Evolutionary conservation across 257 asterid genomes (phyloP).

Genomic region (Agastache rugosa): DNA sequence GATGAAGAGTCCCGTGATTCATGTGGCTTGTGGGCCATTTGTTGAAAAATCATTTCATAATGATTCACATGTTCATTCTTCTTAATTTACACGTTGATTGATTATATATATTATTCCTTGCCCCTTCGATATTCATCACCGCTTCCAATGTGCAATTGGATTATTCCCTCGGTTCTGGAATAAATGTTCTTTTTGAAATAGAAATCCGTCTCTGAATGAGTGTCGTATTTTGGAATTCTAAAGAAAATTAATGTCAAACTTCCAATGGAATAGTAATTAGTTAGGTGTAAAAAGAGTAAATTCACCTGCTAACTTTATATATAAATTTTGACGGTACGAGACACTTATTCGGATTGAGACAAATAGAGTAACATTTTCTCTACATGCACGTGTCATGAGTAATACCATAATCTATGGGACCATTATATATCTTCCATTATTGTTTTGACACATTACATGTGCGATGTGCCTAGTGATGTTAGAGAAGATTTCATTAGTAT

Average conservation of each 20-base stretch:
- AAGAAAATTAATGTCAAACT: too few species aligned
- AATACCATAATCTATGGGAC: not conserved
- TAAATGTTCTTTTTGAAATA: too few species aligned
- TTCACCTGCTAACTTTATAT: too few species aligned
- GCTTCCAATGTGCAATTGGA: not conserved
- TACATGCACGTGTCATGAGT: not conserved
- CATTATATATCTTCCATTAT: not conserved
- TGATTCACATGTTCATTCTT: not conserved
- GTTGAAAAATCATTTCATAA: not conserved
- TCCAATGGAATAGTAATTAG: too few species aligned
- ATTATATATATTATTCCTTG: not conserved
- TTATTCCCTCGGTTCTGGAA: too few species aligned
- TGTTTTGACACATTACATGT: constrained; percentile 1
- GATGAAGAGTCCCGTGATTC: constrained; percentile 10
- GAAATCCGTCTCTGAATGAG: too few species aligned
- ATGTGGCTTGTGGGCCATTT: not conserved
- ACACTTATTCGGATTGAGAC: too few species aligned
- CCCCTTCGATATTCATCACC: not conserved
- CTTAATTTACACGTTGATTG: not conserved
- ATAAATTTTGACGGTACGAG: too few species aligned
- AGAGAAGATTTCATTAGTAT: not conserved
- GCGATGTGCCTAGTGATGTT: not conserved
- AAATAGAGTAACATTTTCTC: not conserved
- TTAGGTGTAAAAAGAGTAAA: too few species aligned
- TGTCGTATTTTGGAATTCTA: too few species aligned